phyloP scores from a whole-genome alignment of 2,329 filamentous ascomycete species.

The Corniculantispora saksenae region DNA sequence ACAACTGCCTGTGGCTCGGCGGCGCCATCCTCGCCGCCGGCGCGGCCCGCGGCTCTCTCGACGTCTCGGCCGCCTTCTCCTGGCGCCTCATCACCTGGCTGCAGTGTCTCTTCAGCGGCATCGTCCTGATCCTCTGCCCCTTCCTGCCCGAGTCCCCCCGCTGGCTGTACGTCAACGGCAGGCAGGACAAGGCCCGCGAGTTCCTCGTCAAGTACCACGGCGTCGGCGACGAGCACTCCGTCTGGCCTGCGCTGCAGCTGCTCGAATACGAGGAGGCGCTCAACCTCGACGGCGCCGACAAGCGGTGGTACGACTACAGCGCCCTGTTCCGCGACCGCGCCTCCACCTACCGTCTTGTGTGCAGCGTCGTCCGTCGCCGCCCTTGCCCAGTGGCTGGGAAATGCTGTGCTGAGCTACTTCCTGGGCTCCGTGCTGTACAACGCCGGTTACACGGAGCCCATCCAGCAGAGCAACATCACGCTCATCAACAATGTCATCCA shows the following conservation, averaged over 20 bases:
- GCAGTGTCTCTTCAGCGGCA: conserved; percentile 41
- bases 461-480: conserved; percentile 46
- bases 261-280: conserved; percentile 47
- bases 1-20: conserved; percentile 35
- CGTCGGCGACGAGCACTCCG: conserved; percentile 39
- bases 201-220: conserved; percentile 44
- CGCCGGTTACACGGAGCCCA: conserved; percentile 43
- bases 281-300: conserved; percentile 47
- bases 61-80: conserved; percentile 32
- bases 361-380: conserved; percentile 41
- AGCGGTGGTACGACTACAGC: conserved; percentile 50
- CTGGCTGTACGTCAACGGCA: conserved; percentile 41
- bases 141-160: conserved; percentile 40
- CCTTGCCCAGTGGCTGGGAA: conserved; percentile 45
- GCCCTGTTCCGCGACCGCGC: conserved; percentile 43
- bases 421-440: conserved; percentile 46
- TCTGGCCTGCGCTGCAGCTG: conserved; percentile 39
- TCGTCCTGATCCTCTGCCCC: conserved; percentile 33
- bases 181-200: conserved; percentile 28
- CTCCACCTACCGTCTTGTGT: conserved; percentile 45
- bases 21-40: conserved; percentile 49
- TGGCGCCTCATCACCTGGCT: conserved; percentile 44
- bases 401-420: conserved; percentile 47
- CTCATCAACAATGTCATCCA: conserved; percentile 48
- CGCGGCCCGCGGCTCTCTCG: conserved; percentile 43